Evolutionary conservation across 352 stramenopile species (phyloP), one percentile per base, ranked within the genome.

Genomic region (Thraustochytrium sp.): DNA sequence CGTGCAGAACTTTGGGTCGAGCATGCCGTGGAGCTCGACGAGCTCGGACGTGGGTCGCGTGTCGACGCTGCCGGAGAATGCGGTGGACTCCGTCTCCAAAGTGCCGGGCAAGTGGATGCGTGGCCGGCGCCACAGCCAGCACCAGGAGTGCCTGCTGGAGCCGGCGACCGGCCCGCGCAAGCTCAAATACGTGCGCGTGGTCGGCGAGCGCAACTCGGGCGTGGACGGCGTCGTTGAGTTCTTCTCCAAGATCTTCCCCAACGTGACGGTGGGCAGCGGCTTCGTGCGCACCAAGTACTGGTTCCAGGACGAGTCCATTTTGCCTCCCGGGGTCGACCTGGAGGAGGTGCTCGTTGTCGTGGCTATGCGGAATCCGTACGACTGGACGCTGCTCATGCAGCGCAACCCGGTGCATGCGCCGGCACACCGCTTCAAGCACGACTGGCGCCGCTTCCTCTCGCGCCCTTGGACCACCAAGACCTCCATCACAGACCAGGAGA

Each of bases 401-500:
- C 29, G 49, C n/a, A 73, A 73, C 23, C 75, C 75, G 11, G 16
- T 84, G 16, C 72, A 84, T 26, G 31, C 75, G 26, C 75, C 75
- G 11, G 40, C 31, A 0, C 75, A 84, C 61, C 44, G 53, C 23
- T 84, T 49, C 31, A 49, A 44, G 55, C 55, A 84, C 29, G 75
- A 84, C 44, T 84, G 75, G 75, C 9, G 49, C n/a, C 9, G 29
- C 5, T 84, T 84, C 49, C 18, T 84, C 0, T 61, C 54, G 5
- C 53, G 49, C 5, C 2, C 26, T 8, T 84, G 75, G 75, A 84
- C 56, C 4, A 31, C 29, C 3, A 42, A 54, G 29, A 73, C 55
- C 16, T 84, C 75, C 8, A 80, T 48, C 34, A 56, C 31, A 34
- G 75, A 84, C 29, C 85, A 84, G 75, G 75, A 84, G 61, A 82